Evolutionary conservation across 192 early-diverging fungal species (phyloP), one percentile per base, ranked within the genome.

Genomic region (Rhizophagus sp.): DNA sequence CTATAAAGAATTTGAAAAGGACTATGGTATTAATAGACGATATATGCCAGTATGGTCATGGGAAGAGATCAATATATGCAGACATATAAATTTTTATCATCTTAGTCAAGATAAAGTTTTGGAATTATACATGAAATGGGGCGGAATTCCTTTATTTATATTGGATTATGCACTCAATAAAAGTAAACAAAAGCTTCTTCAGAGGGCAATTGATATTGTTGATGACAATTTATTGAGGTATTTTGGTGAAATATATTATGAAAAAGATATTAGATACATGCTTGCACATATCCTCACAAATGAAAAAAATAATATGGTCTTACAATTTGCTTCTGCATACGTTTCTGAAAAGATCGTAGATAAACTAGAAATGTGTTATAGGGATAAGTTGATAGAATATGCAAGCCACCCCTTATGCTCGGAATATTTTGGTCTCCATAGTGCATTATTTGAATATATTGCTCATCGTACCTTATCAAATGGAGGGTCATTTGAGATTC

Each of bases 121-220:
- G 70, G 71, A 73, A 47, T 73, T 73, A n/a, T 47, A 73, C 71
- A 19, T 22, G 1, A 1, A 25, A 22, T 72, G 70, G 70, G 70
- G 70, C 22, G 70, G 41, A 22, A 72, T 72, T 24, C 71, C 44
- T 39, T 12, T 15, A 39, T 22, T 25, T 47, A 47, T 7, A 41
- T 47, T 39, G 22, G 11, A 36, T 10, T 47, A 73, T 47, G 71
- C 71, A 50, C 34, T 44, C 1, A n/a, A 73, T 50, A 4, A n/a
- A 25, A 10, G 8, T 73, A 19, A 73, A 44, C 71, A 73, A 49
- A 39, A 19, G 11, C 71, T 47, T 22, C 71, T 73, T 47, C 19
- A 73, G 19, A 47, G 25, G 8, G 71, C 71, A 44, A 73, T 73
- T 73, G 12, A 47, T 12, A 36, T 22, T 24, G 22, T 19, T 73